Percentiles rank a stretch among this genome's conserved stretches.
phyloP scores from a whole-genome alignment of 192 early-diverging fungal species.

The Linnemannia elongata region DNA sequence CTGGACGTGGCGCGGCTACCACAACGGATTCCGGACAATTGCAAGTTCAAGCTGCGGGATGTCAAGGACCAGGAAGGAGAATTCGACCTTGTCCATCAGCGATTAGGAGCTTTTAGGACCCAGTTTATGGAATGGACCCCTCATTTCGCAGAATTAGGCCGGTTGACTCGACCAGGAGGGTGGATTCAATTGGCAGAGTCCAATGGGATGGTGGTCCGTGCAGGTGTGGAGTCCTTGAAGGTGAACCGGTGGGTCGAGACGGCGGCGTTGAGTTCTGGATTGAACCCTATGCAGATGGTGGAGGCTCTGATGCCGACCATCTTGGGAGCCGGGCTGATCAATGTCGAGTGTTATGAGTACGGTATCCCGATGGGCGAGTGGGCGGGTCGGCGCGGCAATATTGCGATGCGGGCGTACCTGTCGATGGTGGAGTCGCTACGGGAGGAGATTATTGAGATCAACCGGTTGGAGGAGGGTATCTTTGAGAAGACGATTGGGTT shows the following conservation, averaged over 20 bases:
- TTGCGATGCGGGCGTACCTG: slow-evolving; percentile 43
- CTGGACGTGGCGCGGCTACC: slow-evolving; percentile 18
- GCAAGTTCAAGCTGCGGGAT: slow-evolving; percentile 37
- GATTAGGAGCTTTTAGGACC: slow-evolving; percentile 41
- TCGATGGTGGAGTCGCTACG: slow-evolving; percentile 33
- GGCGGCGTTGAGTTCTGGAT: slow-evolving; percentile 42
- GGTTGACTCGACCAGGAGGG: slow-evolving; percentile 39
- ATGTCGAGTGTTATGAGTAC: slow-evolving; percentile 54
- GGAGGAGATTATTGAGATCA: slow-evolving; percentile 47
- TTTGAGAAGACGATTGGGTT: slow-evolving; percentile 46
- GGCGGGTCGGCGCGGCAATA: slow-evolving; percentile 28
- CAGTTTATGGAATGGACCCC: slow-evolving; percentile 48
- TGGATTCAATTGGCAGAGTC: slow-evolving; percentile 55
- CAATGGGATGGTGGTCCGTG: slow-evolving; percentile 45
- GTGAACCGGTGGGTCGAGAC: slow-evolving; percentile 54
- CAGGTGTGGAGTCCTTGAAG: slow-evolving; percentile 37
- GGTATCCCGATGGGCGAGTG: slow-evolving; percentile 49
- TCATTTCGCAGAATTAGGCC: slow-evolving; percentile 45
- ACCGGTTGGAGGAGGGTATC: slow-evolving; percentile 36
- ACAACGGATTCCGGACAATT: slow-evolving; percentile 36
- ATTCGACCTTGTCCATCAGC: slow-evolving; percentile 52
- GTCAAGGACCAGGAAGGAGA: slow-evolving; percentile 48
- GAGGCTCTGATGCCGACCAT: slow-evolving; percentile 49
- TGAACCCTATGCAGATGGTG: slow-evolving; percentile 50
- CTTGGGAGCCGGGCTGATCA: slow-evolving; percentile 43